Base-by-base conservation (phyloP, 139 green algal species). In the Desmodesmus armatus region DNA sequence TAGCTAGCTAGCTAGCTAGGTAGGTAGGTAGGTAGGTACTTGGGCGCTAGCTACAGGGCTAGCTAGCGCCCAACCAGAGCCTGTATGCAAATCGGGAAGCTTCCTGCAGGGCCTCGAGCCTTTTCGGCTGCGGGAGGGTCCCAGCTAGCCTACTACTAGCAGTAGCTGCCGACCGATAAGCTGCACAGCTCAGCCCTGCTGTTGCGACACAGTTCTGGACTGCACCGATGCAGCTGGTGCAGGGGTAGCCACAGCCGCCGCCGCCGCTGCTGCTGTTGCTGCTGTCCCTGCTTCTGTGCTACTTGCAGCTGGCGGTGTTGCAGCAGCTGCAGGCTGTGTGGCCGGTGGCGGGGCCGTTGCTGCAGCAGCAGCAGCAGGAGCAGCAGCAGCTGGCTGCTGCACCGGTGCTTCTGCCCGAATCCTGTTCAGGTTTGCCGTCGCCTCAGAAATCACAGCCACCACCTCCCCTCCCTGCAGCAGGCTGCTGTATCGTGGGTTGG, bases 391-490 rank as follows among this genome's bases (percentile, higher is more conserved):
- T n/a, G 27, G 51, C 51, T 62, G 51, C 7, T 7, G 51, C 51
- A 62, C 51, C 53, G 53, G 58, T 27, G 15, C 3, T 0, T 66
- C 51, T 66, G 33, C 58, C 31, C 63, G 13, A 31, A 41, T 31
- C 47, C 40, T 2, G 58, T 82, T 67, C 31, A 82, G 35, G 11
- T 51, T n/a, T 33, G 53, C 76, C 23, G 76, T 82, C 23, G 53
- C 53, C 13, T 72, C 76, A 65, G 33, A 55, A 7, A 82, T 82
- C 35, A 73, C 76, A 4, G 23, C 21, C 53, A 82, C 76, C 25
- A 82, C 76, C 1, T 70, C 2, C 2, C 76, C 55, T 49, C 76
- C 55, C 7, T 35, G 3, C 35, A 71, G 35, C 35, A 71, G 13
- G 19, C 53, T 35, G 33, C 37, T 4, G 23, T 70, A 70, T 35